Conservation (phyloP, 345 rosid species). For the Syzygium jambos region DNA sequence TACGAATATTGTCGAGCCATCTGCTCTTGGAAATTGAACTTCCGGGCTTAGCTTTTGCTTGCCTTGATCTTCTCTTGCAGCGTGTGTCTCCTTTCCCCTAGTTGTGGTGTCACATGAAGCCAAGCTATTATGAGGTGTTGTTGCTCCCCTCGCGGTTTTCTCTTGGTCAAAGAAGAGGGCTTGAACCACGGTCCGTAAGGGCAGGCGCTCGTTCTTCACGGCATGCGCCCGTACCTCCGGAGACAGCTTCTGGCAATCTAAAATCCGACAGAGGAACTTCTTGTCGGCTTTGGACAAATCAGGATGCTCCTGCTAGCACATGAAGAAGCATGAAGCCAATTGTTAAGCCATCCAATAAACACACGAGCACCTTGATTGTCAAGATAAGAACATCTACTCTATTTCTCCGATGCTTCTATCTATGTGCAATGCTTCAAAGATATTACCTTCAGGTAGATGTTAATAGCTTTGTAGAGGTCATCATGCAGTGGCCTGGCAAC, state of each 20-base stretch:
- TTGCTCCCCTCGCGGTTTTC: conserved; percentile 15
- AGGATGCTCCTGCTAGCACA: conserved; percentile 66
- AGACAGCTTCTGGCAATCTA: conserved; percentile 93
- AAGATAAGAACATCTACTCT: neutral
- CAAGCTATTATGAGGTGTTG: conserved; percentile 7
- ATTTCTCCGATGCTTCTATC: neutral
- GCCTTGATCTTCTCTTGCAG: conserved; percentile 15
- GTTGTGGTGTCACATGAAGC: conserved; percentile 6
- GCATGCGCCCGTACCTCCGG: conserved; percentile 84
- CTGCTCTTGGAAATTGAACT: conserved; percentile 13
- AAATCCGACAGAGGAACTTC: conserved; percentile 65
- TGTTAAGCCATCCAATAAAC: neutral
- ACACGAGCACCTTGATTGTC: neutral
- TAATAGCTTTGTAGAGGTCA: conserved; percentile 81
- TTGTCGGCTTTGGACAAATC: conserved; percentile 74
- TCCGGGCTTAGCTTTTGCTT: conserved; percentile 7
- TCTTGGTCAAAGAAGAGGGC: conserved; percentile 90
- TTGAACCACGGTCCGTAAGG: conserved; percentile 90
- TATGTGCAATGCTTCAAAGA: neutral
- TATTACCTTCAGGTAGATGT: conserved; percentile 76
- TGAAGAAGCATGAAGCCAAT: neutral
- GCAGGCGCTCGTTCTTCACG: conserved; percentile 87
- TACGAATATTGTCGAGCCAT: neutral
- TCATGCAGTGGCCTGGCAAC: conserved; percentile 62
- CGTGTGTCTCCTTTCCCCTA: conserved; percentile 16